Percentiles rank a stretch among this genome's conserved stretches.
Evolutionary conservation across 2,329 filamentous ascomycete genomes (phyloP).

Genomic region (Teratosphaeria epicoccoides): DNA sequence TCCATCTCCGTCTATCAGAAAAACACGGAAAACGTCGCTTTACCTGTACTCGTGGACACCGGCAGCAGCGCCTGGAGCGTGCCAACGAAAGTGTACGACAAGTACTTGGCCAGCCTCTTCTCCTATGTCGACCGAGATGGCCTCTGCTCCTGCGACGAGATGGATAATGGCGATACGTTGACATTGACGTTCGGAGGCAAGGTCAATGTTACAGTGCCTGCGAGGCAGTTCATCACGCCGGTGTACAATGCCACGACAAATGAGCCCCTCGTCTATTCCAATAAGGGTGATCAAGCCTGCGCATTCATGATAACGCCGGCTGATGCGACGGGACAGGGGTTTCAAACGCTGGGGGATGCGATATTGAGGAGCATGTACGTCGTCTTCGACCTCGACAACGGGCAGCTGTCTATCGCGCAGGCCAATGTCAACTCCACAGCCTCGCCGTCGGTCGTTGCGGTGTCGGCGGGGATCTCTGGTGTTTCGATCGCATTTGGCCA

Average conservation of each 20-base stretch:
- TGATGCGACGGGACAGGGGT: conserved; percentile 6
- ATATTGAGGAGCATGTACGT: conserved; percentile 26
- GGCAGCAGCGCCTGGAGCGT: conserved; percentile 22
- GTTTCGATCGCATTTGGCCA: conserved; percentile 17
- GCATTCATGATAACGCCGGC: conserved; percentile 18
- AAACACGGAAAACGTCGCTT: conserved; percentile 5
- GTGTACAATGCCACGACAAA: conserved; percentile 18
- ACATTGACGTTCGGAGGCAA: conserved; percentile 19
- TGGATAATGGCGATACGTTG: not conserved
- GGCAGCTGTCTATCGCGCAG: conserved; percentile 24
- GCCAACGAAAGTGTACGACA: conserved; percentile 13
- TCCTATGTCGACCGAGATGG: conserved; percentile 12
- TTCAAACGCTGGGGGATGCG: conserved; percentile 22
- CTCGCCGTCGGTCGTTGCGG: conserved; percentile 14
- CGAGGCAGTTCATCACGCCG: conserved; percentile 21
- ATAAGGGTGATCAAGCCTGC: conserved; percentile 15
- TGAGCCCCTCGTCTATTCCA: conserved; percentile 9
- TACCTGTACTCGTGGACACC: conserved; percentile 24
- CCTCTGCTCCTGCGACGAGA: conserved; percentile 14
- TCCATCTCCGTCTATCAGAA: conserved; percentile 11
- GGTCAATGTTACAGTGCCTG: conserved; percentile 19
- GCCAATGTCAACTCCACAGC: conserved; percentile 17
- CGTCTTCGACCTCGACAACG: conserved; percentile 28
- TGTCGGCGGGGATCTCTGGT: conserved; percentile 18
- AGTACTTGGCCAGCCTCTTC: conserved; percentile 14